Percentiles rank a stretch among this genome's conserved stretches.
These are phyloP conservation scores for Camellia lanceoleosa DNA, from an alignment of 148 eudicot species.

Conservation along the genomic window DNA sequence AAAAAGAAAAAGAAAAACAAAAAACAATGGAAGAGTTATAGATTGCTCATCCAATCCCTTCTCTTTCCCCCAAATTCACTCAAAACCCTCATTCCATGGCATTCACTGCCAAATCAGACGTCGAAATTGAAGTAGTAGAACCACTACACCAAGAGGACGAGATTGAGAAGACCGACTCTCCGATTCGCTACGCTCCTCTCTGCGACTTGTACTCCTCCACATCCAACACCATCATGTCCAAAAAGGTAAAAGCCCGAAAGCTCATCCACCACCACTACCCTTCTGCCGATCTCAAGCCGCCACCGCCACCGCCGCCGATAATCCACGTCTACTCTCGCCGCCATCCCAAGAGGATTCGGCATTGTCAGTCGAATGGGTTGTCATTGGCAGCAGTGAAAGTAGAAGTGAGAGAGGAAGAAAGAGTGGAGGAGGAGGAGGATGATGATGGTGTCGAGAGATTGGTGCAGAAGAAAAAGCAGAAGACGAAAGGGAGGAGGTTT, in stretches of 20 bases:
- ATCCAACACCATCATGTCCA: conserved; percentile 38
- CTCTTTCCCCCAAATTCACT: not conserved
- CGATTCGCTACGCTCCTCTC: conserved; percentile 54
- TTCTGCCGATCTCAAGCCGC: not conserved
- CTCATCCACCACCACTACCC: not conserved
- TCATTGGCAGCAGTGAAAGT: not conserved
- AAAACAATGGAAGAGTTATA: not conserved
- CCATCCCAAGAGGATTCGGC: conserved; percentile 12
- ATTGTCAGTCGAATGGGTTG: not conserved
- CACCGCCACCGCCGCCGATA: conserved; percentile 14
- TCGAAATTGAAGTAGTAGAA: not conserved
- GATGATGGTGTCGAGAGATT: conserved; percentile 12
- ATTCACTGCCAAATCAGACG: conserved; percentile 23
- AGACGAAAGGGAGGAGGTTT: conserved; percentile 29
- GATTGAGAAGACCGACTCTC: conserved; percentile 34
- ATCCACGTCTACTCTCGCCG: conserved; percentile 38
- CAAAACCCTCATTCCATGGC: conserved; percentile 28
- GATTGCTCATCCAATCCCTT: too few species aligned
- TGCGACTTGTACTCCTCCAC: conserved; percentile 65
- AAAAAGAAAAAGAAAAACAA: not conserved
- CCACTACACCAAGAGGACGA: conserved; percentile 27
- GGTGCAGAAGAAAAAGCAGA: conserved; percentile 15
- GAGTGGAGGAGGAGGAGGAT: conserved; percentile 10
- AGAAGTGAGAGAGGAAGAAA: conserved; percentile 19
- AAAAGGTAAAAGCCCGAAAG: conserved; percentile 56